Conservation (phyloP, 352 stramenopile genomes). For the Peronosclerospora sorghi region DNA sequence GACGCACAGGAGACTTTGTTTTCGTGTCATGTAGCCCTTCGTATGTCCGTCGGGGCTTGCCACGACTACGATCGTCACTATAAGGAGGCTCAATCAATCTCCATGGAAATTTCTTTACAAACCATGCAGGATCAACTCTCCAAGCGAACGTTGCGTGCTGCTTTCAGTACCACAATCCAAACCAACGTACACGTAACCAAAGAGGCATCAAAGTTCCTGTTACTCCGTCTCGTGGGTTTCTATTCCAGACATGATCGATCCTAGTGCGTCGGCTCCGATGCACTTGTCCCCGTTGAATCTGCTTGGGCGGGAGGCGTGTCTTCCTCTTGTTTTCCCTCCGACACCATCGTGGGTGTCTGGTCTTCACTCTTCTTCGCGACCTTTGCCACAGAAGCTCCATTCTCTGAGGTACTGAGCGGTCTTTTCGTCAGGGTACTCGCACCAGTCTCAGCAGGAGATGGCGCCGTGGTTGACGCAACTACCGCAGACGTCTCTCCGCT, state of each 20-base stretch:
- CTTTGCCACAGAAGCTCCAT: constrained; percentile 20
- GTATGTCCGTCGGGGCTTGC: constrained; percentile 23
- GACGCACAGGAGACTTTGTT: no score
- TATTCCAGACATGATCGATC: background rate
- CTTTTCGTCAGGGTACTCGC: constrained; percentile 23
- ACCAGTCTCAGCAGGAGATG: background rate
- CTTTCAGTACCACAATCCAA: no score
- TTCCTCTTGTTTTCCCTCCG: constrained; percentile 25
- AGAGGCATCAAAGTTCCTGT: constrained; percentile 2
- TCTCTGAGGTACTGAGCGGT: constrained; percentile 25
- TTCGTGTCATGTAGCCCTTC: constrained; percentile 16
- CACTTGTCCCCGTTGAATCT: no score
- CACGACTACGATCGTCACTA: constrained; percentile 18
- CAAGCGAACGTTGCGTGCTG: no score
- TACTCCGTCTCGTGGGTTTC: no score
- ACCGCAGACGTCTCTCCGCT: constrained; percentile 2
- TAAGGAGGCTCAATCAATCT: constrained; percentile 7
- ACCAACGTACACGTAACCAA: no score
- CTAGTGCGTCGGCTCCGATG: no score
- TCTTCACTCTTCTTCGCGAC: constrained; percentile 31
- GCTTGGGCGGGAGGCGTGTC: background rate
- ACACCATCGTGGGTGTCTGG: constrained; percentile 15
- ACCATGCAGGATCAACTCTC: no score
- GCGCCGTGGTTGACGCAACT: background rate
- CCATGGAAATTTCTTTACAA: no score